Conservation (phyloP, 75 land plant genomes). For the Pinus albicaulis region DNA sequence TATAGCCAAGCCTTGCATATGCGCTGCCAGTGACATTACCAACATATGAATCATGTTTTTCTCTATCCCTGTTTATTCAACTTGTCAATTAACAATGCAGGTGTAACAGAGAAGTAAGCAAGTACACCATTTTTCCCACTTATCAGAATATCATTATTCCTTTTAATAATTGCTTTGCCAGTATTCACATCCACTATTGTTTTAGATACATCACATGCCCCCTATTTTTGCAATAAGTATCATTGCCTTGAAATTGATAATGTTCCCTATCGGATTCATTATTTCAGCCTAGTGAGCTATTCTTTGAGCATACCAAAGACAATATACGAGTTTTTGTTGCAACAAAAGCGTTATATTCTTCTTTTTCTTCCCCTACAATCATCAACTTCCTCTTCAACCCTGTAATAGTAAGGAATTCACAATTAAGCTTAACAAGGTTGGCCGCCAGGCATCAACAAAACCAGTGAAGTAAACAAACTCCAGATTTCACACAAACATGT, state of each 20-base stretch:
- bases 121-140: not conserved
- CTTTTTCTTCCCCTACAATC: slow-evolving; percentile 38
- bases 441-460: slow-evolving; percentile 58
- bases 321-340: slow-evolving; percentile 39
- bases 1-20: slow-evolving; percentile 63
- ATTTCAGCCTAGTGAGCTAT: not conserved
- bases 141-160: not conserved
- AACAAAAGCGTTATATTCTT: slow-evolving; percentile 45
- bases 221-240: not conserved
- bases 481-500: not conserved
- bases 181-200: not conserved
- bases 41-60: slow-evolving; percentile 33
- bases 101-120: not conserved
- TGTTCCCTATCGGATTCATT: not conserved
- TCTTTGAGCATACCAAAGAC: slow-evolving; percentile 4
- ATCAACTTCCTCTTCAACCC: slow-evolving; percentile 69
- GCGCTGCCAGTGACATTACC: slow-evolving; percentile 61
- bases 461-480: slow-evolving; percentile 62
- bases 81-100: not conserved
- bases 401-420: slow-evolving; percentile 35
- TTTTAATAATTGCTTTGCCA: not conserved
- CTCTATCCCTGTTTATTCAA: slow-evolving; percentile 16
- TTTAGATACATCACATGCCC: not conserved
- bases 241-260: not conserved
- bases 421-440: slow-evolving; percentile 34